Base-by-base conservation (phyloP, 345 rosid genomes). In the Cardamine occulta region DNA sequence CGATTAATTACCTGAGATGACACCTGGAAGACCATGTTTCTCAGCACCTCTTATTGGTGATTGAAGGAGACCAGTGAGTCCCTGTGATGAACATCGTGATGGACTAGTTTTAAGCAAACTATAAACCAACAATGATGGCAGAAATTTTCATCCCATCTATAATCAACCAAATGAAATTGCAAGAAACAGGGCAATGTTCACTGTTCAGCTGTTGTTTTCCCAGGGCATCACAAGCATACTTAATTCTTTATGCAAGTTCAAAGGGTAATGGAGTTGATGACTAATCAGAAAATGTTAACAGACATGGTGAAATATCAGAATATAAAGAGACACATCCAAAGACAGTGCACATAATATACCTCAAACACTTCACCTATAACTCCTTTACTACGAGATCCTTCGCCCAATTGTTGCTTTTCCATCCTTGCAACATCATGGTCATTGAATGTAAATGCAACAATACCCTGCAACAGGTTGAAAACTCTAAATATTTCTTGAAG, bases 21-120 rank as follows among this genome's bases (percentile, higher is more conserved):
- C 86, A 18, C 97, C 98, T 4, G 98, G 97, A 81, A 94, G 91
- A 74, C 98, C 98, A 32, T 88, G 89, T 76, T 88, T 91, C 86
- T 91, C 97, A 35, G 87, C 96, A 85, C 88, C 96, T 81, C 91
- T 85, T 59, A 94, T 85, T 23, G 98, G 98, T 61, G 93, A 84
- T 37, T 91, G 96, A 76, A 94, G 98, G 53, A 94, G 91, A 67
- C 96, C 97, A 47, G 98, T 91, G 37, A 94, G 93, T 34, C 98
- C 98, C 97, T 93, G 82, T 72, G 55, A 65, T 65, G 47, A 70
- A 77, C 40, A 75, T 29, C 8, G 17, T 39, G 8, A 60, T 57
- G 21, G 17, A 48, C 40, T 34, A 24, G 17, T 11, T 23, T 54
- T 52, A 31, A 62, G 56, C 47, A 52, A 61, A 76, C 42, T 31